Percentiles rank a stretch among this genome's conserved stretches.
phyloP scores from a whole-genome alignment of 768 basidiomycete species.

The Hirschioporus abietinus region DNA sequence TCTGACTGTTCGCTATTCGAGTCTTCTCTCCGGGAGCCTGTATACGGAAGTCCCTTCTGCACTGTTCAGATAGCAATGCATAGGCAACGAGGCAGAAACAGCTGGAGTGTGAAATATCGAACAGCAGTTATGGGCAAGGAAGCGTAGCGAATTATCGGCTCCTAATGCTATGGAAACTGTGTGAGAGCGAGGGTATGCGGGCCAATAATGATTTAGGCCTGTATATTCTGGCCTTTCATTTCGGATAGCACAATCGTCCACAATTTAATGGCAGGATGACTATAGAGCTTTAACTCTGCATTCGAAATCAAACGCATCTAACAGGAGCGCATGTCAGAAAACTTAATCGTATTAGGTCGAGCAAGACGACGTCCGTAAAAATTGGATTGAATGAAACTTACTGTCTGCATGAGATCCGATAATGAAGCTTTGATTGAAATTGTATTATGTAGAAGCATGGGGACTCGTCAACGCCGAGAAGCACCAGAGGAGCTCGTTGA shows the following conservation, averaged over 20 bases:
- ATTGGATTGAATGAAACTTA: not conserved
- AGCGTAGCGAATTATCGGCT: not conserved
- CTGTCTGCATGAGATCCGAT: not conserved
- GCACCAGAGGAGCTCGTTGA: not conserved
- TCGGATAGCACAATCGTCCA: not conserved
- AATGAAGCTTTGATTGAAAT: not conserved
- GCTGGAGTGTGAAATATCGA: not conserved
- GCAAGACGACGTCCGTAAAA: not conserved
- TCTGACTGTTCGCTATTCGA: not conserved
- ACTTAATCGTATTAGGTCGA: not conserved
- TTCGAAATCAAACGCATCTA: not conserved
- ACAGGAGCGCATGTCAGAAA: not conserved
- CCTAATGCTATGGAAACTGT: not conserved
- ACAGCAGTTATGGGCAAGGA: not conserved
- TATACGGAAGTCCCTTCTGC: too few species aligned
- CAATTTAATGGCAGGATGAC: not conserved
- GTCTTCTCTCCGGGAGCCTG: too few species aligned
- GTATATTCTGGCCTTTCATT: not conserved
- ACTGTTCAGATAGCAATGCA: slow-evolving; percentile 8
- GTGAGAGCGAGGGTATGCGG: not conserved
- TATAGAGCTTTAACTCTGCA: not conserved
- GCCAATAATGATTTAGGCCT: not conserved
- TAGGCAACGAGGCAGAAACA: slow-evolving; percentile 22
- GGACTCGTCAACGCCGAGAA: not conserved
- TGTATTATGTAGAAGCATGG: not conserved